These are phyloP conservation scores for Monosporascus sp. DNA, from an alignment of 2,329 filamentous ascomycete species.

Conservation along the genomic window DNA sequence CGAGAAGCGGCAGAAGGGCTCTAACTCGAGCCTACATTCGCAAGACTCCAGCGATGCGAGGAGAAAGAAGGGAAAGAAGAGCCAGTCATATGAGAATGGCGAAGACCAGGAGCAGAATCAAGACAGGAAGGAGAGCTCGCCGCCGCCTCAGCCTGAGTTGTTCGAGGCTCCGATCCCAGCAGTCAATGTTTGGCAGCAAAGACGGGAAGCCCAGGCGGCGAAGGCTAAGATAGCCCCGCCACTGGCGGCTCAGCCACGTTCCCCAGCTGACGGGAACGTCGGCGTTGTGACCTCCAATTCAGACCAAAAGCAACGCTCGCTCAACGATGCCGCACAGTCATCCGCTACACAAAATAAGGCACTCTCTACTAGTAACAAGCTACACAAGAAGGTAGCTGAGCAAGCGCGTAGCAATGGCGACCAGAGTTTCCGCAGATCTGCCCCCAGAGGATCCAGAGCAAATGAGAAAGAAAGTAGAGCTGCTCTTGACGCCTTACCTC, in stretches of 20 bases:
- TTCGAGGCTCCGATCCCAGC: conserved; percentile 76
- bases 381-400: conserved; percentile 38
- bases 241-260: conserved; percentile 12
- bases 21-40: conserved; percentile 59
- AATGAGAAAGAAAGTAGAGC: conserved; percentile 37
- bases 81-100: conserved; percentile 44
- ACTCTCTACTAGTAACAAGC: conserved; percentile 33
- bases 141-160: conserved; percentile 57
- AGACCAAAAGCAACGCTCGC: conserved; percentile 14
- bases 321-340: conserved; percentile 19
- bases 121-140: conserved; percentile 54
- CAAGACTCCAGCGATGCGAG: conserved; percentile 63
- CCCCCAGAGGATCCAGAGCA: conserved; percentile 39
- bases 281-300: conserved; percentile 1
- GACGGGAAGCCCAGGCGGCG: conserved; percentile 59
- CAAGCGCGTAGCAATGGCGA: conserved; percentile 33
- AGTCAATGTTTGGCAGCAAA: conserved; percentile 84
- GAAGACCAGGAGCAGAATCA: conserved; percentile 45
- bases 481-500: conserved; percentile 40
- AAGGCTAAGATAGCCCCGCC: conserved; percentile 38
- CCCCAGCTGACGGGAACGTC: conserved; percentile 10
- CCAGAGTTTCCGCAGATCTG: conserved; percentile 33
- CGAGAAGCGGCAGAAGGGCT: conserved; percentile 48
- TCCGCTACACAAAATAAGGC: conserved; percentile 13
- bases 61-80: conserved; percentile 60